Percentiles rank a stretch among this genome's conserved stretches.
Evolutionary conservation across 306 rosid species (phyloP).

Genomic region (Begonia fuchsioides): DNA sequence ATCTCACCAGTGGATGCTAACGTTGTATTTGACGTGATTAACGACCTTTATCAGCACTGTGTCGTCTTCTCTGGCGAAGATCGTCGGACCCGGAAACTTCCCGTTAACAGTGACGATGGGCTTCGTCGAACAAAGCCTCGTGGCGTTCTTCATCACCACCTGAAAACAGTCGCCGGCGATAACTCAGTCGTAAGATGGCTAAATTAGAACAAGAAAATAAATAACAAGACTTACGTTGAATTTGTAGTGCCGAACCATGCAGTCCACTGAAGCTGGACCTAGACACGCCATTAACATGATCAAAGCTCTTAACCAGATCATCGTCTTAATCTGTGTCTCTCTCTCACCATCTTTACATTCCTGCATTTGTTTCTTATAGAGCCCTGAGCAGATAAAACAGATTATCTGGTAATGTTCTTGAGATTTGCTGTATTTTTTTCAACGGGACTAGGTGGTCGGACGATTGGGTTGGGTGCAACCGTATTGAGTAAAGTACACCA

Average conservation of each 20-base stretch:
- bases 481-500: neutral
- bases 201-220: too few relatives aligned
- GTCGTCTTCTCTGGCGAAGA: constrained; percentile 37
- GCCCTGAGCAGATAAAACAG: neutral
- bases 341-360: neutral
- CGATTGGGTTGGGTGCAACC: neutral
- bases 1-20: constrained; percentile 73
- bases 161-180: neutral
- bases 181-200: too few relatives aligned
- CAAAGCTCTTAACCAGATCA: neutral
- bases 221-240: constrained; percentile 21
- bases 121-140: constrained; percentile 34
- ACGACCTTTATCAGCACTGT: constrained; percentile 38
- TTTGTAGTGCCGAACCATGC: constrained; percentile 35
- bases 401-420: neutral
- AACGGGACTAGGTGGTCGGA: neutral
- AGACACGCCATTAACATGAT: neutral
- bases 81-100: constrained; percentile 40
- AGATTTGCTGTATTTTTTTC: neutral
- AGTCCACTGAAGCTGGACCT: constrained; percentile 19
- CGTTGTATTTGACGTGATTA: constrained; percentile 71
- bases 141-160: constrained; percentile 32
- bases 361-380: neutral
- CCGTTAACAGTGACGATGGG: constrained; percentile 41
- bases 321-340: neutral